Percentiles rank a stretch among this genome's conserved stretches.
Conservation (phyloP, 768 basidiomycete genomes). For the Lactarius deliciosus region DNA sequence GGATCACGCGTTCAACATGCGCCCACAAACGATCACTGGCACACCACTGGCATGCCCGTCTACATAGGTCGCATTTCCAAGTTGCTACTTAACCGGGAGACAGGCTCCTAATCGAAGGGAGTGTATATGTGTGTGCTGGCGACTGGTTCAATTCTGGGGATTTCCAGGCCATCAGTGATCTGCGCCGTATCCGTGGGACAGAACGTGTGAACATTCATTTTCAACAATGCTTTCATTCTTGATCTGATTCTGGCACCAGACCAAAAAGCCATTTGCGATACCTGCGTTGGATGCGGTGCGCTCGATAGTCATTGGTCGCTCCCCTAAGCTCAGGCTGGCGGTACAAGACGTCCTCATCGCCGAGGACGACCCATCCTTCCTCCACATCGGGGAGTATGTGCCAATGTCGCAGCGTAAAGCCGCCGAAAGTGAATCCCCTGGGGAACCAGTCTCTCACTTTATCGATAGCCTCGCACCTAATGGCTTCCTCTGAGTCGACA, state of each 20-base stretch:
- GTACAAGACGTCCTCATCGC: slow-evolving; percentile 66
- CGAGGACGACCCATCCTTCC: slow-evolving; percentile 81
- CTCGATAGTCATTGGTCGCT: slow-evolving; percentile 3
- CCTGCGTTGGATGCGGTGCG: slow-evolving; percentile 72
- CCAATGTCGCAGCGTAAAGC: slow-evolving; percentile 41
- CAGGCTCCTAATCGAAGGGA: slow-evolving; percentile 49
- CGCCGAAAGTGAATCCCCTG: slow-evolving; percentile 3
- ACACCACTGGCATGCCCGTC: slow-evolving; percentile 41
- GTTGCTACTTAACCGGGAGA: slow-evolving; percentile 70
- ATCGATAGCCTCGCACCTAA: slow-evolving; percentile 55
- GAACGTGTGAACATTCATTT: slow-evolving; percentile 40
- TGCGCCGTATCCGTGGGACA: slow-evolving; percentile 78
- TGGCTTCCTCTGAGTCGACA: slow-evolving; percentile 63
- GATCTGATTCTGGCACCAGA: slow-evolving; percentile 39
- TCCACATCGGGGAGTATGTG: slow-evolving; percentile 59
- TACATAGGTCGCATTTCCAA: slow-evolving; percentile 58
- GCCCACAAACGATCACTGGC: slow-evolving; percentile 62
- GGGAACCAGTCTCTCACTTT: slow-evolving; percentile 44
- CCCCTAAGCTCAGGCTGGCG: not conserved
- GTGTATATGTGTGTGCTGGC: too few species aligned
- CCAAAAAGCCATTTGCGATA: slow-evolving; percentile 81
- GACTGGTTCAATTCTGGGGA: slow-evolving; percentile 38
- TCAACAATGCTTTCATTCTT: not conserved
- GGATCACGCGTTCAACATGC: slow-evolving; percentile 32
- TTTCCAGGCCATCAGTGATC: slow-evolving; percentile 60